Evolutionary conservation across 768 basidiomycete genomes (phyloP).

Genomic region (Russula emetica): DNA sequence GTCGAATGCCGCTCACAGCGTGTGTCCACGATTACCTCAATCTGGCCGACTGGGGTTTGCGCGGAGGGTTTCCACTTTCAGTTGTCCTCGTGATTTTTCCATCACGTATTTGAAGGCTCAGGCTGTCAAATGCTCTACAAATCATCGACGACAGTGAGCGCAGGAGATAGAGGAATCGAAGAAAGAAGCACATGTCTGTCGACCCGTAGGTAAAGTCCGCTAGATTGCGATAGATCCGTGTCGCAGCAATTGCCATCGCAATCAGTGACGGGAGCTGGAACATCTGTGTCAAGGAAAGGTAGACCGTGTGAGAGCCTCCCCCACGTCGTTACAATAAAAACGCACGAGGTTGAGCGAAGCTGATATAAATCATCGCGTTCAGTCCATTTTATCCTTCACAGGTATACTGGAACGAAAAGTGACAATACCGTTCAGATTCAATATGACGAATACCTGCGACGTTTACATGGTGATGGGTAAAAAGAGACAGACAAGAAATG

Average conservation of each 20-base stretch:
- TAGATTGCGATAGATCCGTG: background rate
- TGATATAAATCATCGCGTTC: background rate
- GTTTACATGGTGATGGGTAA: background rate
- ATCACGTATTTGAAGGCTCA: background rate
- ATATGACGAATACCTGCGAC: background rate
- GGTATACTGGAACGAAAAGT: background rate
- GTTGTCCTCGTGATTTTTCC: background rate
- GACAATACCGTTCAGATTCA: background rate
- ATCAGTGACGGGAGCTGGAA: background rate
- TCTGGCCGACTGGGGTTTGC: background rate
- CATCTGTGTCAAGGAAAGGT: background rate
- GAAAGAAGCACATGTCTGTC: background rate
- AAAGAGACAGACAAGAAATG: background rate
- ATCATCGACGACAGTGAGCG: background rate
- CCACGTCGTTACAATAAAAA: background rate
- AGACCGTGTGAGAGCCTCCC: background rate
- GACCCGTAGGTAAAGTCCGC: background rate
- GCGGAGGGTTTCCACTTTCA: background rate
- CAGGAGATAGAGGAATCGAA: background rate
- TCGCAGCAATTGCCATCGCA: background rate
- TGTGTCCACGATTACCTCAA: background rate
- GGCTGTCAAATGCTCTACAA: background rate
- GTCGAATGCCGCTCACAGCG: background rate
- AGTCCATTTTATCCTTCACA: background rate
- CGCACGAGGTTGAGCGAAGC: background rate